Conservation (phyloP, 2,329 filamentous ascomycete species). For the Paecilomyces sp. region DNA sequence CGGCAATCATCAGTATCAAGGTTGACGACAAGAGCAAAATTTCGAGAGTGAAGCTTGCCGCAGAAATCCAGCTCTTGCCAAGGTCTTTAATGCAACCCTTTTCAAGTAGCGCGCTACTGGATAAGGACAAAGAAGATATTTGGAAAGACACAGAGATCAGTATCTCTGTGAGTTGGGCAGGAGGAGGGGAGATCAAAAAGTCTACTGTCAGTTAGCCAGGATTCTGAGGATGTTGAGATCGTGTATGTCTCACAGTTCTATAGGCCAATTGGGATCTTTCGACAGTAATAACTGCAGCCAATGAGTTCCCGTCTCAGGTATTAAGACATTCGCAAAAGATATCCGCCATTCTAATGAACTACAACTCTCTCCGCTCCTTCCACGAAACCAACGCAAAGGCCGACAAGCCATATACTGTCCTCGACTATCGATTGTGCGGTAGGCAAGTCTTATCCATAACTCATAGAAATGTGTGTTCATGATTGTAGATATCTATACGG, state of each 20-base stretch:
- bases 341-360: slow-evolving; percentile 22
- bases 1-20: slow-evolving; percentile 25
- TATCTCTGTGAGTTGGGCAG: slow-evolving; percentile 26
- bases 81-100: slow-evolving; percentile 1
- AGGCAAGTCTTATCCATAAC: background rate
- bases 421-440: slow-evolving; percentile 24
- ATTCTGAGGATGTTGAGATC: background rate
- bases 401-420: slow-evolving; percentile 13
- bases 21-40: slow-evolving; percentile 23
- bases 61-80: slow-evolving; percentile 18
- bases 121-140: slow-evolving; percentile 6
- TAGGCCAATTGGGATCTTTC: slow-evolving; percentile 21
- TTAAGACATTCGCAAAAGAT: slow-evolving; percentile 21
- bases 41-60: slow-evolving; percentile 23
- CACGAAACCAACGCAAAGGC: slow-evolving; percentile 19
- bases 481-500: slow-evolving; percentile 18
- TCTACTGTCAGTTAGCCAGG: slow-evolving; percentile 7
- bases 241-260: background rate
- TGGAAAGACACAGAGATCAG: slow-evolving; percentile 21
- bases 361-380: slow-evolving; percentile 22
- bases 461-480: background rate
- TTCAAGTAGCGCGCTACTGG: slow-evolving; percentile 8
- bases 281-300: slow-evolving; percentile 23
- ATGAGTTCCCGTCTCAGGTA: slow-evolving; percentile 27
- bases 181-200: slow-evolving; percentile 25